These are phyloP conservation scores for Solanum stenotomum DNA, from an alignment of 257 asterid species.

Conservation along the genomic window DNA sequence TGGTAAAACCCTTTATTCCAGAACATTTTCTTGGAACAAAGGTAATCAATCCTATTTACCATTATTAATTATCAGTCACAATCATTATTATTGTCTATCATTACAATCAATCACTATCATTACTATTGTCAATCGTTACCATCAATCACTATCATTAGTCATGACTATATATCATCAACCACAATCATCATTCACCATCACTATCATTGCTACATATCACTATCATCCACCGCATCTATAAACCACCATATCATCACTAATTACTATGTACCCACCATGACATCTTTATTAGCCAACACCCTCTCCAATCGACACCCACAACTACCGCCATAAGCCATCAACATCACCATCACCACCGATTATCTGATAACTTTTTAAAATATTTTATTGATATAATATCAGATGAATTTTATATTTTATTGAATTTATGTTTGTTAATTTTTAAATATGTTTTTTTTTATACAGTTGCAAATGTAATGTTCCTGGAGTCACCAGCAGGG, in stretches of 20 bases:
- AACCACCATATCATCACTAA: background rate
- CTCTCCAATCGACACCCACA: background rate
- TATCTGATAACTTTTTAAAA: background rate
- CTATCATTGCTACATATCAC: background rate
- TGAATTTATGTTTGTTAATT: background rate
- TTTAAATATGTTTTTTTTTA: background rate
- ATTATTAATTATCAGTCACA: too few species aligned
- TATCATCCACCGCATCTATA: background rate
- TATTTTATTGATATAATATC: background rate
- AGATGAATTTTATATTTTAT: background rate
- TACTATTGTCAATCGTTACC: too few species aligned
- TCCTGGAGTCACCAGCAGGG: slow-evolving; percentile 39
- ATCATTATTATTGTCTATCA: too few species aligned
- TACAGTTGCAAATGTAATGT: slow-evolving; percentile 29
- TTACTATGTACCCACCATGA: background rate
- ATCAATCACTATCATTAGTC: background rate
- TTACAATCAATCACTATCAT: background rate
- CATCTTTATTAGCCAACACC: background rate
- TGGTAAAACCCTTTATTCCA: slow-evolving; percentile 27
- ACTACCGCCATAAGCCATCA: background rate
- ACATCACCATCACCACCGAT: background rate
- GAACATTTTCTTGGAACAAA: slow-evolving; percentile 30
- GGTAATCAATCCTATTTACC: slow-evolving; percentile 4
- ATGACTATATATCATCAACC: background rate
- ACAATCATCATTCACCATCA: background rate